These are phyloP conservation scores for Botrytis hyacinthi DNA, from an alignment of 2,329 filamentous ascomycete genomes.

Conservation along the genomic window DNA sequence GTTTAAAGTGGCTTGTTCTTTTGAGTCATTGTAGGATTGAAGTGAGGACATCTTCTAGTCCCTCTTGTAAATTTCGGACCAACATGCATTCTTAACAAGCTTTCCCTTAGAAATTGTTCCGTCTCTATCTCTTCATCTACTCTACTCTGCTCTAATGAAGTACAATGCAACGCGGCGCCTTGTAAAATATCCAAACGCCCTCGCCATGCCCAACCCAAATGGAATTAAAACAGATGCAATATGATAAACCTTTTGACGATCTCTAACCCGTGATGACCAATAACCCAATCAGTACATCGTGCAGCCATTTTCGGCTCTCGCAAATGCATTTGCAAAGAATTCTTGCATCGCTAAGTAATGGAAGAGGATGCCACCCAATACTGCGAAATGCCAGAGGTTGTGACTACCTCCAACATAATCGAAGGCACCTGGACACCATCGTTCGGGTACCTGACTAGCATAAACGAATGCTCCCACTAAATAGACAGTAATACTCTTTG, in stretches of 20 bases:
- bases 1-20: background rate
- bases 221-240: background rate
- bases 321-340: constrained; percentile 80
- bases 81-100: background rate
- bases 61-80: background rate
- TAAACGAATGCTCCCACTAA: constrained; percentile 82
- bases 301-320: constrained; percentile 50
- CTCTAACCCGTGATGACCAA: background rate
- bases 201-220: background rate
- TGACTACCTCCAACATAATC: constrained; percentile 95
- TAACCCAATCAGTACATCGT: constrained; percentile 27
- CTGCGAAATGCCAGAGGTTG: constrained; percentile 96
- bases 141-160: background rate
- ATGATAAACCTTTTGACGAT: background rate
- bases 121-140: background rate
- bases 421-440: constrained; percentile 89
- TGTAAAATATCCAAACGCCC: background rate
- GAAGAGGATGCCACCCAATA: constrained; percentile 93
- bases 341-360: constrained; percentile 96
- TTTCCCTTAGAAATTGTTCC: background rate
- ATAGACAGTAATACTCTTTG: constrained; percentile 85
- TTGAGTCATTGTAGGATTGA: background rate
- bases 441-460: constrained; percentile 86
- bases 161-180: background rate
- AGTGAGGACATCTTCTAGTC: background rate